Evolutionary conservation across 805 yeast species (phyloP), one percentile per base, ranked within the genome.

Genomic region (Blastobotrys attinorum): DNA sequence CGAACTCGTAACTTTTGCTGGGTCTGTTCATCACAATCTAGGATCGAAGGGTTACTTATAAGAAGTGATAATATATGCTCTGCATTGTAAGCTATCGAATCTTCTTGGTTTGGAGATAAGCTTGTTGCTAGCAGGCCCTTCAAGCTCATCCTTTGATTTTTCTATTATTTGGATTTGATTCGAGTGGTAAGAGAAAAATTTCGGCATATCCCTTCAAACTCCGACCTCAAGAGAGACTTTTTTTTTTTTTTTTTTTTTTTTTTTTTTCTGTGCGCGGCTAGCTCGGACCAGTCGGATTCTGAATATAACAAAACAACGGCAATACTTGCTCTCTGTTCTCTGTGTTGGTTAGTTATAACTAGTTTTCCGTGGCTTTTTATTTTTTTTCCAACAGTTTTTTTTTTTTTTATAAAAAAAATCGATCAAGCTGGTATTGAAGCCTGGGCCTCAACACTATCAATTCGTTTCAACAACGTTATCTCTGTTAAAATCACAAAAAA

Each of bases 1-100:
- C 58, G 44, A 16, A 54, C 56, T 20, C 56, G 54, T 45, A 60
- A 52, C 46, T 58, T 61, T 50, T 60, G 64, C 10, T 50, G 29
- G 18, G 47, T 40, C 31, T 27, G 23, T 22, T 48, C 52, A 17
- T 41, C 43, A 22, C 48, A 44, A 8, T 40, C 44, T 17, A 51
- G 43, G 8, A 52, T 33, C 3, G 20, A 27, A n/a, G 50, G 46
- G n/a, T 32, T 22, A 13, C 31, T 15, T 22, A 17, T 17, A 15
- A 40, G 21, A 3, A 40, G 27, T 5, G 22, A 13, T 3, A 51
- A 32, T 23, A 43, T 39, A 25, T 39, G 41, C 10, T 38, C 44
- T 3, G 51, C 40, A 23, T 42, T 35, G 15, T 33, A 32, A 20
- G 44, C 31, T 16, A 46, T 42, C 2, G 22, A 33, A 4, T 33